These are phyloP conservation scores for Paramecium sexaurelia DNA, from an alignment of 73 alveolate genomes.

Conservation along the genomic window DNA sequence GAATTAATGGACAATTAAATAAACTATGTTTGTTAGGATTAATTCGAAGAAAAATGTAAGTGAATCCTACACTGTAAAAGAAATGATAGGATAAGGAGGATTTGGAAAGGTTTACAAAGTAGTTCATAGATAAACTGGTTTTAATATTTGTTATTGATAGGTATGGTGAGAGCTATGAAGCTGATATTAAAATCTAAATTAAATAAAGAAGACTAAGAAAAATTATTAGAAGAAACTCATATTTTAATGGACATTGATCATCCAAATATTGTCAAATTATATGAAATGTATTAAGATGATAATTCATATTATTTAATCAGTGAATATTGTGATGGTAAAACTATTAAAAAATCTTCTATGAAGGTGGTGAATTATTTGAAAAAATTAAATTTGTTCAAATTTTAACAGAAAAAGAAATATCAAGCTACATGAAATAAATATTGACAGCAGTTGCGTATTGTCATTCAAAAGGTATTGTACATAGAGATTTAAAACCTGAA, in stretches of 20 bases:
- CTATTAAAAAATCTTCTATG: neutral
- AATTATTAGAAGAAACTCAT: conserved; percentile 8
- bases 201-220: conserved; percentile 8
- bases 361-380: conserved; percentile 75
- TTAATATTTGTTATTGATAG: neutral
- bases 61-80: neutral
- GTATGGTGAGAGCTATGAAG: conserved; percentile 63
- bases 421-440: conserved; percentile 75
- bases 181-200: neutral
- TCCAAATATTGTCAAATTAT: conserved; percentile 50
- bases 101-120: conserved; percentile 53
- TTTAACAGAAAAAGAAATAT: conserved; percentile 76
- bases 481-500: conserved; percentile 95
- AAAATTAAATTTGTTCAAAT: conserved; percentile 71
- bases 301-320: conserved; percentile 20
- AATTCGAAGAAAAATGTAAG: conserved; percentile 20
- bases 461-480: conserved; percentile 91
- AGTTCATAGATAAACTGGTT: conserved; percentile 18
- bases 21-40: conserved; percentile 28
- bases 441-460: conserved; percentile 85
- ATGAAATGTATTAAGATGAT: conserved; percentile 40
- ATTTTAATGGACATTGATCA: conserved; percentile 44
- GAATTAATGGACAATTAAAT: neutral
- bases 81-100: conserved; percentile 37
- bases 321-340: conserved; percentile 55